These are phyloP conservation scores for Tephrocybe sp. DNA, from an alignment of 768 basidiomycete genomes.

Conservation along the genomic window DNA sequence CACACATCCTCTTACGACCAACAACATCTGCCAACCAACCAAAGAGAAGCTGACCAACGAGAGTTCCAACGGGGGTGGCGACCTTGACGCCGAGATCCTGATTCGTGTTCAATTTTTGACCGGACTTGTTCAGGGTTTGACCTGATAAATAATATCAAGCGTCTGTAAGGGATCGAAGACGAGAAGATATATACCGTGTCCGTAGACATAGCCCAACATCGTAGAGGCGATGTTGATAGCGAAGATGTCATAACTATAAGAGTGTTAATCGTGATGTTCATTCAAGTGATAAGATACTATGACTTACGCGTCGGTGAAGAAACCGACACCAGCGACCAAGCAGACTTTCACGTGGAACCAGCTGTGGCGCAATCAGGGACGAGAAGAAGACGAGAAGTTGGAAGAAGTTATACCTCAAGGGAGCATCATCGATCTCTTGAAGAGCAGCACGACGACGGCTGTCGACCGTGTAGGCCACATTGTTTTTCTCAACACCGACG, in stretches of 20 bases:
- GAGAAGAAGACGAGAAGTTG: slow-evolving; percentile 5
- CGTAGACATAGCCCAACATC: slow-evolving; percentile 86
- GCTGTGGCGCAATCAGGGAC: slow-evolving; percentile 31
- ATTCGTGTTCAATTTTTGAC: slow-evolving; percentile 46
- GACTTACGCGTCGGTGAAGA: slow-evolving; percentile 86
- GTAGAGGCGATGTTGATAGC: slow-evolving; percentile 83
- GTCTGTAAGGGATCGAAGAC: not conserved
- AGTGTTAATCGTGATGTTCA: not conserved
- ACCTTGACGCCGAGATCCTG: slow-evolving; percentile 80
- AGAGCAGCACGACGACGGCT: slow-evolving; percentile 80
- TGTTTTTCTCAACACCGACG: slow-evolving; percentile 25
- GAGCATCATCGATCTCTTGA: slow-evolving; percentile 83
- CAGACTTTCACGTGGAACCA: slow-evolving; percentile 87
- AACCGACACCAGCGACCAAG: slow-evolving; percentile 75
- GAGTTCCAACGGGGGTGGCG: slow-evolving; percentile 73
- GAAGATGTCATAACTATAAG: slow-evolving; percentile 77
- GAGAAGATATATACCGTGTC: slow-evolving; percentile 26
- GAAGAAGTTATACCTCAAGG: slow-evolving; percentile 58
- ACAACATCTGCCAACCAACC: slow-evolving; percentile 79
- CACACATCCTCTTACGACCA: slow-evolving; percentile 82
- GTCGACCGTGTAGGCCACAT: slow-evolving; percentile 50
- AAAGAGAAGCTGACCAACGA: slow-evolving; percentile 75
- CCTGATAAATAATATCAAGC: not conserved
- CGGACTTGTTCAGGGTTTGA: slow-evolving; percentile 19
- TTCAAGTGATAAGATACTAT: not conserved